A percentile compares a stretch with the other conserved stretches of the same genome.
Evolutionary conservation across 1,284 basidiomycete genomes (phyloP).

Genomic region (Irpex sp.): DNA sequence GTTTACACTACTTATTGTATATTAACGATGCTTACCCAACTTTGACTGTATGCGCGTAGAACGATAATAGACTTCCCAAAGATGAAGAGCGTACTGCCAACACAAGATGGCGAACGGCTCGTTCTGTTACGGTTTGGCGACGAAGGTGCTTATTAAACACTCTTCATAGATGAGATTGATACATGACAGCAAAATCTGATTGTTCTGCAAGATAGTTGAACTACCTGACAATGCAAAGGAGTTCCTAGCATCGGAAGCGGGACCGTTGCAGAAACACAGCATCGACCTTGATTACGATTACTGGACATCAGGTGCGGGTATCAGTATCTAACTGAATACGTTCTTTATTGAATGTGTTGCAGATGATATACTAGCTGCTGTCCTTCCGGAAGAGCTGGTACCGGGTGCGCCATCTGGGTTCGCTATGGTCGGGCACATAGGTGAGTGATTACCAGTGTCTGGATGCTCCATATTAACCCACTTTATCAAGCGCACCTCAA

Average conservation of each 20-base stretch:
- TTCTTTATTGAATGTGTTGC: neutral
- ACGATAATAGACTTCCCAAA: conserved; percentile 64
- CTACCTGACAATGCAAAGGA: conserved; percentile 51
- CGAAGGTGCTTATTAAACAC: conserved; percentile 43
- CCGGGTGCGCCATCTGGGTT: conserved; percentile 86
- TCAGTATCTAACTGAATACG: neutral
- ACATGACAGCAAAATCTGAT: conserved; percentile 10
- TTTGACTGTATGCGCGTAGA: conserved; percentile 26
- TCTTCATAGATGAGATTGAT: no score
- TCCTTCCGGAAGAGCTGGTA: conserved; percentile 73
- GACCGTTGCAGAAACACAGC: conserved; percentile 53
- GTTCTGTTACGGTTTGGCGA: conserved; percentile 58
- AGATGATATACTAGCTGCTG: conserved; percentile 82
- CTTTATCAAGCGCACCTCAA: conserved; percentile 76
- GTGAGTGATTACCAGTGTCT: conserved; percentile 32
- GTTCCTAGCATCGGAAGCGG: conserved; percentile 52
- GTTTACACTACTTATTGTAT: conserved; percentile 19
- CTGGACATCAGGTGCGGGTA: conserved; percentile 73
- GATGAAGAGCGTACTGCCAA: conserved; percentile 54
- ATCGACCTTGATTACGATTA: conserved; percentile 78
- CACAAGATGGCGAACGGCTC: conserved; percentile 50
- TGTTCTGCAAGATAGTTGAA: conserved; percentile 56
- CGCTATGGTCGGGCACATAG: conserved; percentile 89
- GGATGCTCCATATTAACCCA: neutral
- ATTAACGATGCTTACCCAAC: neutral